A percentile compares a stretch with the other conserved stretches of the same genome.
phyloP scores from a whole-genome alignment of 179 eudicot genomes.

The Dionaea muscipula region DNA sequence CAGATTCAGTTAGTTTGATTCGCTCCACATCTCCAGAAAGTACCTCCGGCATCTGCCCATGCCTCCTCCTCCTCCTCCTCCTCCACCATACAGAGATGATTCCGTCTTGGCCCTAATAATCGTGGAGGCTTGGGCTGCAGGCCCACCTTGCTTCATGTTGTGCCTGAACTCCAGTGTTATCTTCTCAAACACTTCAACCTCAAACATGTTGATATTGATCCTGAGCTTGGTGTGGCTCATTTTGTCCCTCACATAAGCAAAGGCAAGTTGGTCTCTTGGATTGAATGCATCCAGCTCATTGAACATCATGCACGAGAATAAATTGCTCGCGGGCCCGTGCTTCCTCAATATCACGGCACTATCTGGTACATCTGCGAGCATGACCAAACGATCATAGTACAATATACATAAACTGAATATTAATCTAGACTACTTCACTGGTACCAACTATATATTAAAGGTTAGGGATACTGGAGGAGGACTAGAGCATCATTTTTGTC shows the following conservation, averaged over 20 bases:
- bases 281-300: conserved; percentile 71
- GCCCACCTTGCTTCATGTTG: conserved; percentile 28
- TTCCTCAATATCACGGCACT: conserved; percentile 63
- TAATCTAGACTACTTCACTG: too few species aligned
- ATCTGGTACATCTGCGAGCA: conserved; percentile 69
- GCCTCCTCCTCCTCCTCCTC: too few species aligned
- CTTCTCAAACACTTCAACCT: conserved; percentile 72
- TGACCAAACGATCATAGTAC: too few species aligned
- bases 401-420: background rate
- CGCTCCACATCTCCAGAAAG: conserved; percentile 58
- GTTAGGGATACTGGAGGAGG: too few species aligned
- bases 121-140: conserved; percentile 5
- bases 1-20: too few species aligned
- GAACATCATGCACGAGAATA: conserved; percentile 68
- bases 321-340: conserved; percentile 39
- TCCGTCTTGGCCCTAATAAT: conserved; percentile 29
- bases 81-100: conserved; percentile 19
- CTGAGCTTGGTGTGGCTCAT: conserved; percentile 54
- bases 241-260: conserved; percentile 73
- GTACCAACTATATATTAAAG: background rate
- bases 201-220: conserved; percentile 73
- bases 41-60: conserved; percentile 39
- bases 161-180: conserved; percentile 70
- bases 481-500: too few species aligned
- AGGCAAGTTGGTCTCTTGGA: conserved; percentile 80